Evolutionary conservation across 2,329 filamentous ascomycete genomes (phyloP).

Genomic region (Cyphellophora europaea): DNA sequence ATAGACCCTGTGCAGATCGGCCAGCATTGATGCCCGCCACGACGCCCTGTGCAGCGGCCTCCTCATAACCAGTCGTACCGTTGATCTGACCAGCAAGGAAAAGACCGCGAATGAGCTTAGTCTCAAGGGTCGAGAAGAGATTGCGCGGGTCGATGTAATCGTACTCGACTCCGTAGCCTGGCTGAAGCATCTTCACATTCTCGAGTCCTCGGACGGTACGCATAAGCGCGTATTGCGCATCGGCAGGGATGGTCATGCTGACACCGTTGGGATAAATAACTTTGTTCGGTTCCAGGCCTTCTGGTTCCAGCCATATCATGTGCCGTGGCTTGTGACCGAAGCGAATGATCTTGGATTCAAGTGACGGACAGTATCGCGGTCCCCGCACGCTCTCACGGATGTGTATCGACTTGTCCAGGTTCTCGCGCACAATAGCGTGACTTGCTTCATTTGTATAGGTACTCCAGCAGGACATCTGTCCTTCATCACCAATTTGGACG

Average conservation of each 20-base stretch:
- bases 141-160: constrained; percentile 94
- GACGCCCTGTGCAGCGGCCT: constrained; percentile 88
- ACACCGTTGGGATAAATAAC: constrained; percentile 94
- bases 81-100: constrained; percentile 97
- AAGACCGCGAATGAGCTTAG: constrained; percentile 78
- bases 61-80: constrained; percentile 95
- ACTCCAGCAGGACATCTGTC: constrained; percentile 77
- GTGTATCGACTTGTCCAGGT: constrained; percentile 93
- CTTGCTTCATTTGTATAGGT: constrained; percentile 78
- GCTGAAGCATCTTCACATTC: constrained; percentile 81
- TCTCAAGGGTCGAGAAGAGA: constrained; percentile 81
- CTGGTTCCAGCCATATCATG: constrained; percentile 93
- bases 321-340: constrained; percentile 74
- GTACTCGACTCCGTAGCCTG: constrained; percentile 95
- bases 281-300: constrained; percentile 75
- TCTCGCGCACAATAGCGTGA: constrained; percentile 75
- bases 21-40: constrained; percentile 92
- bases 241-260: constrained; percentile 89
- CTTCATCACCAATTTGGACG: constrained; percentile 58
- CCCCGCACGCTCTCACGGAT: constrained; percentile 93
- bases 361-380: constrained; percentile 86
- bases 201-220: constrained; percentile 82
- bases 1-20: constrained; percentile 58
- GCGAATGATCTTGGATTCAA: constrained; percentile 87
- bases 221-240: constrained; percentile 77